phyloP scores from a whole-genome alignment of 352 stramenopile genomes.

The Blastocystis sp. region DNA sequence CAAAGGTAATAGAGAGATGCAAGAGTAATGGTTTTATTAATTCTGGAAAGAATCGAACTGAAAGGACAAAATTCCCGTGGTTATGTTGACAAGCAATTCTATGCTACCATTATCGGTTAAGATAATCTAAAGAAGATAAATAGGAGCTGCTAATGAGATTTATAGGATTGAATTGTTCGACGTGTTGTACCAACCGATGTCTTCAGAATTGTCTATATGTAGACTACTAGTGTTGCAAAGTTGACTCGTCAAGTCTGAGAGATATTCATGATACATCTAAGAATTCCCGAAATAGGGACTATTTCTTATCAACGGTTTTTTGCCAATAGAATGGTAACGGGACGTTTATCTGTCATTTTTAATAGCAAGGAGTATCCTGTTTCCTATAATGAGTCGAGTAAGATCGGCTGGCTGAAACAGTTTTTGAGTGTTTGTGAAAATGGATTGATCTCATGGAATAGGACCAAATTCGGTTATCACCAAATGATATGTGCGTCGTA shows the following conservation, averaged over 20 bases:
- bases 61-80: not conserved
- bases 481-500: not conserved
- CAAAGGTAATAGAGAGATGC: constrained; percentile 39
- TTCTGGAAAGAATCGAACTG: not conserved
- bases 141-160: too few relatives aligned
- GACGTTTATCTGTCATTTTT: not conserved
- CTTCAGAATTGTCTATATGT: too few relatives aligned
- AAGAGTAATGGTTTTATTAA: constrained; percentile 17
- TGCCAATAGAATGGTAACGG: not conserved
- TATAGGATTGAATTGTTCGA: too few relatives aligned
- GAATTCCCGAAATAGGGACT: too few relatives aligned
- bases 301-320: too few relatives aligned
- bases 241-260: too few relatives aligned
- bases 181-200: too few relatives aligned
- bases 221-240: too few relatives aligned
- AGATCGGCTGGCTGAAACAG: not conserved
- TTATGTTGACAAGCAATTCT: not conserved
- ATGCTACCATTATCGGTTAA: too few relatives aligned
- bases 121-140: too few relatives aligned
- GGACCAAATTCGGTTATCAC: not conserved
- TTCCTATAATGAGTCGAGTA: not conserved
- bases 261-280: too few relatives aligned
- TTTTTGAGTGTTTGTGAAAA: not conserved
- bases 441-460: not conserved
- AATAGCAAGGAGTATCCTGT: constrained; percentile 22